Conservation (phyloP, 257 asterid genomes). For the Petunia secreta region DNA sequence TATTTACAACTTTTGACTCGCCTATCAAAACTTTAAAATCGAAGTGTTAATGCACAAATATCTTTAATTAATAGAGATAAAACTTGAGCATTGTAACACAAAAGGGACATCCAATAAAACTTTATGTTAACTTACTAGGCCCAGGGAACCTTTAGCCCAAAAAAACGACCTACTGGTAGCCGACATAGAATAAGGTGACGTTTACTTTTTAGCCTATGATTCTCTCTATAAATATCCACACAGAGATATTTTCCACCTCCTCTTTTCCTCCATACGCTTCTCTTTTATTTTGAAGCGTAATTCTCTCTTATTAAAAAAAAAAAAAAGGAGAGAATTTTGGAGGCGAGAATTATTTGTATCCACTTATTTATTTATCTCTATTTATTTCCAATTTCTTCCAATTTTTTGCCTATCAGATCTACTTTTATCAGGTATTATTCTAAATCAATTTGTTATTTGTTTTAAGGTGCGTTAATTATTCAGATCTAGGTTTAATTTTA, state of each 20-base stretch:
- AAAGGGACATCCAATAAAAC: too few species aligned
- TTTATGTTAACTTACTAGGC: too few species aligned
- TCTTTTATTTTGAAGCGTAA: not conserved
- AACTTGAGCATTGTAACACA: too few species aligned
- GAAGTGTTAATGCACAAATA: too few species aligned
- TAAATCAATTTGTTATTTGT: not conserved
- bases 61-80: too few species aligned
- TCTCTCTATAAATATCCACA: not conserved
- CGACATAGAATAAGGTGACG: not conserved
- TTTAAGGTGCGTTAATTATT: not conserved
- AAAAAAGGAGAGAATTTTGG: not conserved
- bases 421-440: conserved; percentile 4
- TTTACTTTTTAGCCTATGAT: not conserved
- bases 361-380: not conserved
- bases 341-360: not conserved
- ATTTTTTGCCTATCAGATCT: not conserved
- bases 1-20: too few species aligned
- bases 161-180: not conserved
- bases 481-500: conserved; percentile 8
- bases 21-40: too few species aligned
- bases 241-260: not conserved
- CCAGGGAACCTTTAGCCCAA: too few species aligned
- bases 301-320: not conserved
- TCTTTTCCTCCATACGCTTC: not conserved
- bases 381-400: not conserved